Evolutionary conservation across 768 basidiomycete species (phyloP), one percentile per base, ranked within the genome.

Genomic region (Obba rivulosa): DNA sequence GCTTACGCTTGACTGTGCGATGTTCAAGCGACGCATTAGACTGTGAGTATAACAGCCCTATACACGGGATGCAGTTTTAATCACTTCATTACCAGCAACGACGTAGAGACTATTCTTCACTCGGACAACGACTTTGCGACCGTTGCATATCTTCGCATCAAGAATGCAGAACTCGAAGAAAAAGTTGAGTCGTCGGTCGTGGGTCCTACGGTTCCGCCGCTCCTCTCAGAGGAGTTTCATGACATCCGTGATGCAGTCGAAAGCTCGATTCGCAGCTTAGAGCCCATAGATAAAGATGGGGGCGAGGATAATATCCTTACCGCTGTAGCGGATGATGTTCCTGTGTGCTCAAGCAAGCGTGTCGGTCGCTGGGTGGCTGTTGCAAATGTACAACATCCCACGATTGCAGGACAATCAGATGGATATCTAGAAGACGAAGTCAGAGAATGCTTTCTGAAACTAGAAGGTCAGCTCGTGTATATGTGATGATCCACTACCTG

Each of bases 141-240:
- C 1, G 94, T 98, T 31, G 95, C 96, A 13, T 97, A 87, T 67
- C 69, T 98, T 16, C 80, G 88, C 48, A 77, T 98, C 49, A 85
- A 85, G 59, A 62, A 69, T 7, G 92, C 89, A 0, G 61, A 66
- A 3, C 69, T 97, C 24, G 74, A 76, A 50, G 57, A 69, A 4
- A 97, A 94, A 62, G 37, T 50, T 7, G 52, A n/a, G 1, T 4
- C 41, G 10, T 16, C 18, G 14, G 16, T 37, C 3, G 45, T 56
- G 14, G 46, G 63, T 17, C 43, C 76, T 8, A 46, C 54, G 3
- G 53, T 77, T 5, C 89, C 85, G 7, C 66, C 75, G 4, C 49
- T 84, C 4, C 65, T 92, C 35, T 81, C 80, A 5, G 70, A 74
- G 2, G 51, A 60, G 3, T 77, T 66, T 45, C 43, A 57, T 3